Evolutionary conservation across 2,329 filamentous ascomycete genomes (phyloP).

Genomic region (Pseudogymnoascus sp.): DNA sequence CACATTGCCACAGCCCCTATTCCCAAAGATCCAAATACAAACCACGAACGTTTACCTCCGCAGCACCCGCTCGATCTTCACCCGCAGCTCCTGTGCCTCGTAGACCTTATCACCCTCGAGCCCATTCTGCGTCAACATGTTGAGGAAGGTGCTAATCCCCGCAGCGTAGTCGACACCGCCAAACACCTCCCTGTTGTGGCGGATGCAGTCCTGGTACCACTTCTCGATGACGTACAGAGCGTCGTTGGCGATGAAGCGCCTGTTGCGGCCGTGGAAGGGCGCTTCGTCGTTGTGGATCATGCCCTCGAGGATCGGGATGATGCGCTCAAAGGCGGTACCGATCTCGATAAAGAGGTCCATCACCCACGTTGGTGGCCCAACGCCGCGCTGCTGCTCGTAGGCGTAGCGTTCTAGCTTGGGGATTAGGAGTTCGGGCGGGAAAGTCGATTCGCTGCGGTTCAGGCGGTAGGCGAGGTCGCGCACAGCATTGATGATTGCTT

Average conservation of each 20-base stretch:
- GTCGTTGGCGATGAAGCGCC: slow-evolving; percentile 49
- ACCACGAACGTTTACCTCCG: slow-evolving; percentile 22
- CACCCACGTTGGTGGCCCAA: slow-evolving; percentile 32
- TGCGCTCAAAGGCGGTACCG: slow-evolving; percentile 49
- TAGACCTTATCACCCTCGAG: slow-evolving; percentile 32
- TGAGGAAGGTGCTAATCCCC: slow-evolving; percentile 35
- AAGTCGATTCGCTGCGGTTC: slow-evolving; percentile 56
- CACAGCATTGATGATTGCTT: slow-evolving; percentile 56
- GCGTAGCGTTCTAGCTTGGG: slow-evolving; percentile 56
- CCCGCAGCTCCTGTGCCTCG: slow-evolving; percentile 32
- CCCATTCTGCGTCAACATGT: slow-evolving; percentile 35
- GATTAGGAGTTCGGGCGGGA: slow-evolving; percentile 52
- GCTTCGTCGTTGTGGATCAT: slow-evolving; percentile 60
- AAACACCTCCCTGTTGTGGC: slow-evolving; percentile 45
- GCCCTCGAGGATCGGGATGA: slow-evolving; percentile 53
- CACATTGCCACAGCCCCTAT: not conserved
- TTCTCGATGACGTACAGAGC: slow-evolving; percentile 50
- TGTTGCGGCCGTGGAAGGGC: slow-evolving; percentile 51
- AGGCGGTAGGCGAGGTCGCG: slow-evolving; percentile 58
- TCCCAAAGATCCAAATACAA: slow-evolving; percentile 1
- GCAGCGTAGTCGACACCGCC: slow-evolving; percentile 50
- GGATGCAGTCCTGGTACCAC: slow-evolving; percentile 51
- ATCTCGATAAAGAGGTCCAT: slow-evolving; percentile 58
- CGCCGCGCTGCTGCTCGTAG: slow-evolving; percentile 48
- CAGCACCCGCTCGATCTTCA: slow-evolving; percentile 32